Conservation (phyloP, 805 yeast genomes). For the Monosporozyma servazzii region DNA sequence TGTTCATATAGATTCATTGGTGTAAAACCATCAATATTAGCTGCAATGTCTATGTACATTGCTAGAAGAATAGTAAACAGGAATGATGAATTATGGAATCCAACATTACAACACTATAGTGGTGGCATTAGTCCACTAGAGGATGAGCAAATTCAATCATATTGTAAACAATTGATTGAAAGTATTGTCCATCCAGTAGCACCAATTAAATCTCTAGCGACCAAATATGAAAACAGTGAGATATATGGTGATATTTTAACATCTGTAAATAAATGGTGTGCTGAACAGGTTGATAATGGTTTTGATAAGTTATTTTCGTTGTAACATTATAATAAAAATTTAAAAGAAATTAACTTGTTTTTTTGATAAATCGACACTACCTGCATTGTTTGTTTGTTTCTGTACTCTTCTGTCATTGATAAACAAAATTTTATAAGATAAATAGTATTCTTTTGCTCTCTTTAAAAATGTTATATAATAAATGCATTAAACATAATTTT, state of each 20-base stretch:
- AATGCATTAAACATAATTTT: neutral
- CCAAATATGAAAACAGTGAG: conserved; percentile 17
- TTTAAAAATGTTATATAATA: neutral
- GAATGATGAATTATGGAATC: conserved; percentile 20
- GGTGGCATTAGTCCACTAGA: conserved; percentile 20
- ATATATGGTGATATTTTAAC: conserved; percentile 13
- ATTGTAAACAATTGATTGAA: conserved; percentile 18
- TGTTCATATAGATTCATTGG: conserved; percentile 71
- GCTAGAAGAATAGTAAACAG: conserved; percentile 49
- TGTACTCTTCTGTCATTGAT: neutral
- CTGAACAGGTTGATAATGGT: conserved; percentile 1
- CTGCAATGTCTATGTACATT: conserved; percentile 84
- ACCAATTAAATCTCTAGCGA: conserved; percentile 19
- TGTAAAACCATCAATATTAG: conserved; percentile 62
- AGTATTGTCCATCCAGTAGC: conserved; percentile 26
- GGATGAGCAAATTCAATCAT: conserved; percentile 16
- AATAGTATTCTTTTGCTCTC: neutral
- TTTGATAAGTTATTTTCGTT: conserved; percentile 6
- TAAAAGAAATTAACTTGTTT: neutral
- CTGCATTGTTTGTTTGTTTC: neutral
- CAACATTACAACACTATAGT: conserved; percentile 19
- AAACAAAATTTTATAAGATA: neutral
- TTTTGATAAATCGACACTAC: neutral
- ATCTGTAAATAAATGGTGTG: conserved; percentile 5
- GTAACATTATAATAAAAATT: neutral